These are phyloP conservation scores for Durio zibethinus DNA, from an alignment of 345 rosid species.

Conservation along the genomic window DNA sequence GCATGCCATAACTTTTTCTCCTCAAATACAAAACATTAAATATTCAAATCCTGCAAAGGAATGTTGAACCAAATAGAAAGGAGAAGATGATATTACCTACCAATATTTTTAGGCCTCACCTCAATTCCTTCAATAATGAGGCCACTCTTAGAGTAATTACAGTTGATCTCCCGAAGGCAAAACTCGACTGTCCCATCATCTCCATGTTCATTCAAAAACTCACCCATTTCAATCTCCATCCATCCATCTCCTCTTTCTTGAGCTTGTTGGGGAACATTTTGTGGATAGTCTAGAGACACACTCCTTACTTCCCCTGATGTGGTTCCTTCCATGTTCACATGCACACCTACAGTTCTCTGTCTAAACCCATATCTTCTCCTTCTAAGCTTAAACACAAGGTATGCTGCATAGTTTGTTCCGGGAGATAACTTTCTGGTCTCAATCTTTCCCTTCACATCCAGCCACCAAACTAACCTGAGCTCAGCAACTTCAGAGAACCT, in stretches of 20 bases:
- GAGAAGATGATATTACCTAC: background rate
- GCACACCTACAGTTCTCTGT: background rate
- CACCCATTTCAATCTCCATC: constrained; percentile 42
- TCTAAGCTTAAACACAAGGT: constrained; percentile 14
- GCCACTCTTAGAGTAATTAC: constrained; percentile 8
- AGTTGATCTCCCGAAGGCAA: constrained; percentile 17
- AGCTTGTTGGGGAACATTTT: background rate
- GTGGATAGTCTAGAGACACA: background rate
- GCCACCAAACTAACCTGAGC: constrained; percentile 9
- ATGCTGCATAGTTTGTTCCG: constrained; percentile 22
- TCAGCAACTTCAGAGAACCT: constrained; percentile 26
- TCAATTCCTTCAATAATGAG: constrained; percentile 40
- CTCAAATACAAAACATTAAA: too few species aligned
- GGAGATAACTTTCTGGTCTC: constrained; percentile 11
- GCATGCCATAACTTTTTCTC: too few species aligned
- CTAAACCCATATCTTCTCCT: background rate
- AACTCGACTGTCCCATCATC: constrained; percentile 23
- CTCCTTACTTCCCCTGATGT: background rate
- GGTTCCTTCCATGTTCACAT: background rate
- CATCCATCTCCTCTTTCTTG: constrained; percentile 34
- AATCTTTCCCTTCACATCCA: constrained; percentile 15
- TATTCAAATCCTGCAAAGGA: too few species aligned
- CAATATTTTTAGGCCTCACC: constrained; percentile 31
- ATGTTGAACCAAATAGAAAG: background rate
- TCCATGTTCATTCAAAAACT: constrained; percentile 29